Conservation (phyloP, 768 basidiomycete species). For the Suillus occidentalis region DNA sequence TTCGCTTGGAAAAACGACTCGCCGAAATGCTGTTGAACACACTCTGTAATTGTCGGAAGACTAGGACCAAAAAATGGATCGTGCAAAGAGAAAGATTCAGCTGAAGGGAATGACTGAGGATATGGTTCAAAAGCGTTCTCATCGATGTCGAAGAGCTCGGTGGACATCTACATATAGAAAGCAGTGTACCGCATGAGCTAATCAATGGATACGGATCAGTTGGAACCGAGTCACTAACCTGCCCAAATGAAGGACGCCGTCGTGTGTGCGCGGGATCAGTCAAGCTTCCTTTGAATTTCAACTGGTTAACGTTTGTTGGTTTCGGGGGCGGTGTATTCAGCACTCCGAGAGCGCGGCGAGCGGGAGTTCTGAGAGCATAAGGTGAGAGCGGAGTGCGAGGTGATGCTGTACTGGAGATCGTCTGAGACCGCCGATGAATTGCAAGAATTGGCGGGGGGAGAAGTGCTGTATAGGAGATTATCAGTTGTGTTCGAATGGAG, state of each 20-base stretch:
- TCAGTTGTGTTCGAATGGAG: conserved; percentile 23
- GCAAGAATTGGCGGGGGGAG: conserved; percentile 61
- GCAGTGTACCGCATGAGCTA: conserved; percentile 18
- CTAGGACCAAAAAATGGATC: conserved; percentile 42
- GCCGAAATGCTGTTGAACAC: conserved; percentile 25
- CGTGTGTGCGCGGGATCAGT: conserved; percentile 67
- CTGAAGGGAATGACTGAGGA: conserved; percentile 37
- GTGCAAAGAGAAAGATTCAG: conserved; percentile 38
- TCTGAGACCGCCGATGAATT: conserved; percentile 54
- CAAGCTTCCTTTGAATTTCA: conserved; percentile 66
- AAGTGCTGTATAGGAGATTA: conserved; percentile 39
- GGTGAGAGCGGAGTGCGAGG: conserved; percentile 28
- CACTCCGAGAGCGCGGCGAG: conserved; percentile 36
- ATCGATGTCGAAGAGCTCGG: conserved; percentile 71
- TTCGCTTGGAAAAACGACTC: conserved; percentile 17
- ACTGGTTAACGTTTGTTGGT: conserved; percentile 49
- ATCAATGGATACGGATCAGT: conserved; percentile 11
- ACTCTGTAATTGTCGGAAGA: conserved; percentile 35
- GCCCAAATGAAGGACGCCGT: conserved; percentile 40
- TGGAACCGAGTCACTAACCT: conserved; percentile 33
- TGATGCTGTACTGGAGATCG: conserved; percentile 53
- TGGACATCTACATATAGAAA: conserved; percentile 39
- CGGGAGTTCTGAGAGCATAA: conserved; percentile 31
- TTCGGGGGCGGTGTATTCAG: conserved; percentile 68
- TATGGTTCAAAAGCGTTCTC: conserved; percentile 64